Conservation (phyloP, 768 basidiomycete genomes). For the Tricholoma furcatifolium region DNA sequence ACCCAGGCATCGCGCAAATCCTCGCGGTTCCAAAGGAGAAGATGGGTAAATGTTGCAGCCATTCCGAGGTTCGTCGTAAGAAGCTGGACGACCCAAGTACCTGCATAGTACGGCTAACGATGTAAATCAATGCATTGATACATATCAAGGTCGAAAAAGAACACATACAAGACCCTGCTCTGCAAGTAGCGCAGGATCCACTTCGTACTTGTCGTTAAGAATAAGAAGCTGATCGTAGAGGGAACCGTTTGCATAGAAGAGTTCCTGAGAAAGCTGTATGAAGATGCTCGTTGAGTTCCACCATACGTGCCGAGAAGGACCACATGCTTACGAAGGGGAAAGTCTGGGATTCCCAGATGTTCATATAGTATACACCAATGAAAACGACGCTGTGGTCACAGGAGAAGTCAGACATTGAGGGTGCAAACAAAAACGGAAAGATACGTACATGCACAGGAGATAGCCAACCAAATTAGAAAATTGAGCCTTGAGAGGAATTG, state of each 20-base stretch:
- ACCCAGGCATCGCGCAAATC: constrained; percentile 42
- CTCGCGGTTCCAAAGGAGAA: constrained; percentile 44
- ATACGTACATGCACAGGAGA: constrained; percentile 44
- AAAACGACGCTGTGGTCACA: constrained; percentile 36
- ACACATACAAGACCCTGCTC: constrained; percentile 37
- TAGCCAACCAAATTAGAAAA: constrained; percentile 47
- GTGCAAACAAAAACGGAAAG: constrained; percentile 5
- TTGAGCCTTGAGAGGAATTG: constrained; percentile 53
- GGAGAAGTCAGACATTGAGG: background rate
- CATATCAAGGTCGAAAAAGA: background rate
- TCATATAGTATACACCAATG: constrained; percentile 51
- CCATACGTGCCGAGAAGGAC: background rate
- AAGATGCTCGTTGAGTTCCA: constrained; percentile 21
- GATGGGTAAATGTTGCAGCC: constrained; percentile 47
- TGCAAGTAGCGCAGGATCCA: constrained; percentile 37
- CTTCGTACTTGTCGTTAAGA: constrained; percentile 42
- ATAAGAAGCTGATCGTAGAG: constrained; percentile 47
- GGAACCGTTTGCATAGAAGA: constrained; percentile 48
- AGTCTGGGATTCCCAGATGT: constrained; percentile 47
- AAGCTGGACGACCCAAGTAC: constrained; percentile 46
- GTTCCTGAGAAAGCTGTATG: constrained; percentile 48
- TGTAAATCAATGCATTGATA: background rate
- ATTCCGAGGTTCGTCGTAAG: constrained; percentile 44
- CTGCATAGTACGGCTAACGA: constrained; percentile 43
- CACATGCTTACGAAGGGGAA: constrained; percentile 25